Conservation (phyloP, 2,329 filamentous ascomycete species). For the Reticulascus tulasneorum region DNA sequence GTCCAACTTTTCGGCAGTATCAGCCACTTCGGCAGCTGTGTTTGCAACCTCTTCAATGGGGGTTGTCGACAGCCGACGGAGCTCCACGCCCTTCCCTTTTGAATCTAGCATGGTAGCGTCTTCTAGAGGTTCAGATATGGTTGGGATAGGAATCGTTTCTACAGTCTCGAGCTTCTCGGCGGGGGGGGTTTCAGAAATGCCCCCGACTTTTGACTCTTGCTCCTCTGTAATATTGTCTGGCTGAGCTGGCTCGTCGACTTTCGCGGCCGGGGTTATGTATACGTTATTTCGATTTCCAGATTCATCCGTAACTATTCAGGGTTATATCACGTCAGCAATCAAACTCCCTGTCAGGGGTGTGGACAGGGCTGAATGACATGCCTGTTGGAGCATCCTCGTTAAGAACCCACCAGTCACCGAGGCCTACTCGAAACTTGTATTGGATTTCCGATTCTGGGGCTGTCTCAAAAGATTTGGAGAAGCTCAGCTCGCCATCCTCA, state of each 20-base stretch:
- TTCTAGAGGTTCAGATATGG: too few species aligned
- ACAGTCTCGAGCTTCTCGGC: too few species aligned
- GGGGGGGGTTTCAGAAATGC: too few species aligned
- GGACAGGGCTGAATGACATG: slow-evolving; percentile 28
- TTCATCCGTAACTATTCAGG: slow-evolving; percentile 33
- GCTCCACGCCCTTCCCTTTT: background rate
- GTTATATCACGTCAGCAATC: slow-evolving; percentile 6
- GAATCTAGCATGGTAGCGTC: background rate
- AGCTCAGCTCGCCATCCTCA: slow-evolving; percentile 52
- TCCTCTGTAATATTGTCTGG: too few species aligned
- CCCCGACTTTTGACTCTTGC: too few species aligned
- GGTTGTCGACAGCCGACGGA: slow-evolving; percentile 28
- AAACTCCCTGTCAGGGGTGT: background rate
- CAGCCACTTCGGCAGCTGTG: slow-evolving; percentile 41
- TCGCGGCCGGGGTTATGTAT: slow-evolving; percentile 23
- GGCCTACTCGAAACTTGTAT: slow-evolving; percentile 70
- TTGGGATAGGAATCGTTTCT: too few species aligned
- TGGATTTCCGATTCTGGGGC: slow-evolving; percentile 58
- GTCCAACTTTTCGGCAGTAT: slow-evolving; percentile 35
- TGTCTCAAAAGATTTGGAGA: slow-evolving; percentile 52
- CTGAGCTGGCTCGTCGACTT: slow-evolving; percentile 6
- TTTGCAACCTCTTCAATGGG: slow-evolving; percentile 36
- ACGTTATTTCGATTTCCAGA: slow-evolving; percentile 47
- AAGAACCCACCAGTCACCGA: slow-evolving; percentile 66
- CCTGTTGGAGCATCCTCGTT: slow-evolving; percentile 59